Evolutionary conservation across 192 early-diverging fungal species (phyloP).

Genomic region (Gonapodya sp.): DNA sequence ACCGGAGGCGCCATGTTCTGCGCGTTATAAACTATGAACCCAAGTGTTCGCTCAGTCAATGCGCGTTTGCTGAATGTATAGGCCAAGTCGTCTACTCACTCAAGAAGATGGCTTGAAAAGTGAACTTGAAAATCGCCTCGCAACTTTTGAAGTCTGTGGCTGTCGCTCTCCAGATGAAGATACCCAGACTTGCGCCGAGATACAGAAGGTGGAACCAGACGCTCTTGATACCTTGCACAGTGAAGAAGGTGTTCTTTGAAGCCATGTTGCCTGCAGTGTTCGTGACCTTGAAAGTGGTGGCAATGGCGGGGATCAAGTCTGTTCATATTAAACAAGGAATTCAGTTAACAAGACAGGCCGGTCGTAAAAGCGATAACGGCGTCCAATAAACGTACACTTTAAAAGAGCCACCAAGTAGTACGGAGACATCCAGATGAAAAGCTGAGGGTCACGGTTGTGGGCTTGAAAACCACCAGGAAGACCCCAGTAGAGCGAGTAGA

Average conservation of each 20-base stretch:
- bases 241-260: background rate
- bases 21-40: background rate
- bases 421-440: conserved; percentile 12
- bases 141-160: conserved; percentile 6
- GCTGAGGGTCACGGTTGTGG: conserved; percentile 12
- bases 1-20: conserved; percentile 5
- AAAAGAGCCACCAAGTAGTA: background rate
- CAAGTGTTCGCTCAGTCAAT: too few relatives aligned
- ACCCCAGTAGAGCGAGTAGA: conserved; percentile 5
- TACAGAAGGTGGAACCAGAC: background rate
- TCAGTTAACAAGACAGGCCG: background rate
- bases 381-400: background rate
- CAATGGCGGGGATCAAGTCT: background rate
- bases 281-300: conserved; percentile 10
- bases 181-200: background rate
- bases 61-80: background rate
- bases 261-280: background rate
- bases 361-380: background rate
- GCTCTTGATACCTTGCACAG: background rate
- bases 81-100: background rate
- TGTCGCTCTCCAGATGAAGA: conserved; percentile 1
- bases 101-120: background rate
- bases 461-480: background rate
- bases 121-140: background rate
- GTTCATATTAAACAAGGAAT: background rate